phyloP scores from a whole-genome alignment of 2,329 filamentous ascomycete genomes.

The Neonectria ditissima region DNA sequence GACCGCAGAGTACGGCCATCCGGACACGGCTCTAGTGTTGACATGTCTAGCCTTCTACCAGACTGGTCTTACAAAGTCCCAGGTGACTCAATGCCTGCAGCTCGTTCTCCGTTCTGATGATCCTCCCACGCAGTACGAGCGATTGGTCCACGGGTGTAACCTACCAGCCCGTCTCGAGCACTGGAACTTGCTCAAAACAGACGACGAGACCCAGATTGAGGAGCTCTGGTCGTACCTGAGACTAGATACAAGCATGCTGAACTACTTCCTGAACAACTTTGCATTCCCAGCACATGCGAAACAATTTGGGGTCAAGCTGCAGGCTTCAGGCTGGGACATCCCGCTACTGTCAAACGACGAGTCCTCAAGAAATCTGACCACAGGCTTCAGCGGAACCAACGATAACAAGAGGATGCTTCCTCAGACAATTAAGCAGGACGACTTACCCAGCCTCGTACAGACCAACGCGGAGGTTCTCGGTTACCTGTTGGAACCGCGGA shows the following conservation, averaged over 20 bases:
- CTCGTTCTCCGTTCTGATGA: conserved; percentile 67
- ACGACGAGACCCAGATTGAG: conserved; percentile 63
- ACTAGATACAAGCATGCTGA: conserved; percentile 59
- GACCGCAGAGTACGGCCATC: conserved; percentile 75
- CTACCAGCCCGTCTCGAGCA: conserved; percentile 62
- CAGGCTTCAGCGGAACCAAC: conserved; percentile 80
- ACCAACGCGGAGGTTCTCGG: conserved; percentile 74
- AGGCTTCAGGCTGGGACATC: conserved; percentile 76
- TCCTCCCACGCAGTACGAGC: conserved; percentile 66
- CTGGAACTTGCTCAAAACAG: conserved; percentile 69
- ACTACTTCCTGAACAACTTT: conserved; percentile 72
- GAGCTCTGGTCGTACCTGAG: conserved; percentile 64
- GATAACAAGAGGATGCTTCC: conserved; percentile 72
- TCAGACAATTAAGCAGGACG: conserved; percentile 69
- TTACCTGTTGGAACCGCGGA: conserved; percentile 66
- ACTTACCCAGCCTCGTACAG: conserved; percentile 66
- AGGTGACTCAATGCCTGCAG: conserved; percentile 63
- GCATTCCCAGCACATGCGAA: conserved; percentile 75
- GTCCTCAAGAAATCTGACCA: too few relatives aligned
- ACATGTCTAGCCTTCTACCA: conserved; percentile 78
- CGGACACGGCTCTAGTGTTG: conserved; percentile 72
- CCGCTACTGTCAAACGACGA: too few relatives aligned
- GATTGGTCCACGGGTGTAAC: conserved; percentile 55
- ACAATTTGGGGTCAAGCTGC: conserved; percentile 72
- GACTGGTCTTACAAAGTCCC: conserved; percentile 60